Base-by-base conservation (phyloP, 257 asterid species). In the Primulina tabacum region DNA sequence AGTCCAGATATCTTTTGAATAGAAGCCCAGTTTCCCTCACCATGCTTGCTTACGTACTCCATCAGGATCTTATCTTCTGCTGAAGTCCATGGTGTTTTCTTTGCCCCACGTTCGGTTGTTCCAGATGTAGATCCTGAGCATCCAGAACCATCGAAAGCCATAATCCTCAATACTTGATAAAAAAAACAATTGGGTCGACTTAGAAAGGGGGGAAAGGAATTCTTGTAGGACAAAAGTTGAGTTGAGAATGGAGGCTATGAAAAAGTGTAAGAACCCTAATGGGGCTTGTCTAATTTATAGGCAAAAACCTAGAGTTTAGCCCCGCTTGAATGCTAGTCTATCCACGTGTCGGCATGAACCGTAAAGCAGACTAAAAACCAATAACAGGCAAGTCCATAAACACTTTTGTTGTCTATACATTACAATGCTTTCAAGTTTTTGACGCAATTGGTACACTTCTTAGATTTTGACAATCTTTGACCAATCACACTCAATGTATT, bases 1-100 rank as follows among this genome's bases (percentile, higher is more conserved):
- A 89, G 76, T 18, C 90, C 89, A 0, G 96, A 80, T 61, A 83
- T 85, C 66, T 83, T 72, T 37, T 85, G 92, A 20, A 89, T 89
- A 0, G 96, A 88, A 30, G 85, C 87, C 96, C 92, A 86, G 57
- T 86, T 89, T 8, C 93, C 90, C 56, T 86, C 92, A 10, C 89
- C 92, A n/a, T 89, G 83, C 6, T 77, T 82, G 26, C 69, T 81
- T 0, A 89, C 96, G 52, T 89, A 83, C 43, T 89, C 90, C 24
- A 68, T 70, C 56, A 89, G 72, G 35, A 86, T 65, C 60, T 71
- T 60, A 56, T 89, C 96, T 75, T 89, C 96, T 2, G 79, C 21
- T 8, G 88, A 34, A 18, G 90, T 89, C 96, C 96, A 89, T 17
- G 93, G 92, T 67, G 92, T 92, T 57, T 89, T 89, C 80, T 87